These are phyloP conservation scores for Jimgerdemannia lactiflua DNA, from an alignment of 192 early-diverging fungal genomes.

Conservation along the genomic window DNA sequence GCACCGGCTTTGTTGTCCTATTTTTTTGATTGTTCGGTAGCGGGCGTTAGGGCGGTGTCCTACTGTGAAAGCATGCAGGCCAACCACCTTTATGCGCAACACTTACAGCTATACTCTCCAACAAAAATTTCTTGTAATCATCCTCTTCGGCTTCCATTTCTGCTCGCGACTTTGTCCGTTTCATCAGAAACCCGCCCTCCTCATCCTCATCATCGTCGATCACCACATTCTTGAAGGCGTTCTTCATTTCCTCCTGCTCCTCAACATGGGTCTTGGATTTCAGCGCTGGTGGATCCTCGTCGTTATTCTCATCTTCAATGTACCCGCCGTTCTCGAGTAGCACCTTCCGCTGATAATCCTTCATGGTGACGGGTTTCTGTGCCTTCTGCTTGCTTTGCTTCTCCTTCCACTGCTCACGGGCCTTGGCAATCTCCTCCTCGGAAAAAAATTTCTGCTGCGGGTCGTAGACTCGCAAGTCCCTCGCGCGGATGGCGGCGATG, in stretches of 20 bases:
- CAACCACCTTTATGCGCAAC: not conserved
- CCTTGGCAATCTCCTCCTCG: constrained; percentile 57
- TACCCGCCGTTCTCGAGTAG: constrained; percentile 64
- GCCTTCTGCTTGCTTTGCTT: constrained; percentile 51
- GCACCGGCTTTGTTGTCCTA: constrained; percentile 43
- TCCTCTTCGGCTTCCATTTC: constrained; percentile 82
- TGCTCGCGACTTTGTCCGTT: constrained; percentile 69
- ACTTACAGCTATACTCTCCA: constrained; percentile 71
- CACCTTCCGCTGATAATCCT: constrained; percentile 82
- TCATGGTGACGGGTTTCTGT: constrained; percentile 70
- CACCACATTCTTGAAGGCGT: constrained; percentile 59
- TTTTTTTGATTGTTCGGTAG: constrained; percentile 3
- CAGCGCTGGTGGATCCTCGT: constrained; percentile 37
- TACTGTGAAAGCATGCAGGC: too few relatives aligned
- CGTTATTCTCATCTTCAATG: constrained; percentile 37
- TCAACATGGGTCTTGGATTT: constrained; percentile 70
- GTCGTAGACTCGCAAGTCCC: constrained; percentile 85
- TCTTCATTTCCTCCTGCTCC: constrained; percentile 80
- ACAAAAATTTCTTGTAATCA: constrained; percentile 86
- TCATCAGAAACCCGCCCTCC: constrained; percentile 66
- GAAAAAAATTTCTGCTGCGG: constrained; percentile 73
- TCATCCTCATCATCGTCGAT: constrained; percentile 54
- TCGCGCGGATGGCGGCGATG: constrained; percentile 72
- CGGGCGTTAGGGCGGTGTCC: not conserved
- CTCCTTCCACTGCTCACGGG: constrained; percentile 61